phyloP scores from a whole-genome alignment of 108 stramenopile species.

The Aurantiochytrium sp. region DNA sequence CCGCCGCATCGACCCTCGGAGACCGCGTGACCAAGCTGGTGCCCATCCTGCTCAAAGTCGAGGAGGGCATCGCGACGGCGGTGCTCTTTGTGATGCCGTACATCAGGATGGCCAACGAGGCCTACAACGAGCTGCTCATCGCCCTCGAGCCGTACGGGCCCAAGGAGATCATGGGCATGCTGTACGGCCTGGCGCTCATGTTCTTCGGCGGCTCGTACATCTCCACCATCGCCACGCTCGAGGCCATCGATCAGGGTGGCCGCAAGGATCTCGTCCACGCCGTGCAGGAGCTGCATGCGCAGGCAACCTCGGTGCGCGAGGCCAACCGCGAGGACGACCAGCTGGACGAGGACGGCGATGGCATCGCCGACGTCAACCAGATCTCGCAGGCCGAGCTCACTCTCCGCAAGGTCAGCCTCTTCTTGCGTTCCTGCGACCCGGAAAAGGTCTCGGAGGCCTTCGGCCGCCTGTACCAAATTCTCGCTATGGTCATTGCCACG shows the following conservation, averaged over 20 bases:
- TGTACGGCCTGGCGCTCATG: slow-evolving; percentile 70
- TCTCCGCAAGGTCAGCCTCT: slow-evolving; percentile 73
- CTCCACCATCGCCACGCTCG: slow-evolving; percentile 78
- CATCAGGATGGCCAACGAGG: not conserved
- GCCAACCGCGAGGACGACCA: slow-evolving; percentile 83
- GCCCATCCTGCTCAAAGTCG: not conserved
- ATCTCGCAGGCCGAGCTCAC: slow-evolving; percentile 63
- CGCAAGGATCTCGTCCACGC: slow-evolving; percentile 61
- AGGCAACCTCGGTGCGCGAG: slow-evolving; percentile 65
- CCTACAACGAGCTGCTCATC: not conserved
- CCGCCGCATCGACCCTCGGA: not conserved
- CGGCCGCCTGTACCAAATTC: slow-evolving; percentile 48
- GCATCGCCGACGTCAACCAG: slow-evolving; percentile 68
- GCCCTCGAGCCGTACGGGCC: not conserved
- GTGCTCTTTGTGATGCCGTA: not conserved
- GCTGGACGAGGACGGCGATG: slow-evolving; percentile 74
- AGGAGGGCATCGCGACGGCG: not conserved
- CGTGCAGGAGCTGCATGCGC: slow-evolving; percentile 60
- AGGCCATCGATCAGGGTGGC: slow-evolving; percentile 81
- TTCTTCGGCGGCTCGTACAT: slow-evolving; percentile 93
- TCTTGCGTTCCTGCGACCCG: slow-evolving; percentile 79
- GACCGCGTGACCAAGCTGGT: not conserved
- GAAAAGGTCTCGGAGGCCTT: slow-evolving; percentile 50
- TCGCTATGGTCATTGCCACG: slow-evolving; percentile 81
- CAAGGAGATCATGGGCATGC: not conserved